These are phyloP conservation scores for Cryptococcus sp. DNA, from an alignment of 1,284 basidiomycete genomes.

Conservation along the genomic window DNA sequence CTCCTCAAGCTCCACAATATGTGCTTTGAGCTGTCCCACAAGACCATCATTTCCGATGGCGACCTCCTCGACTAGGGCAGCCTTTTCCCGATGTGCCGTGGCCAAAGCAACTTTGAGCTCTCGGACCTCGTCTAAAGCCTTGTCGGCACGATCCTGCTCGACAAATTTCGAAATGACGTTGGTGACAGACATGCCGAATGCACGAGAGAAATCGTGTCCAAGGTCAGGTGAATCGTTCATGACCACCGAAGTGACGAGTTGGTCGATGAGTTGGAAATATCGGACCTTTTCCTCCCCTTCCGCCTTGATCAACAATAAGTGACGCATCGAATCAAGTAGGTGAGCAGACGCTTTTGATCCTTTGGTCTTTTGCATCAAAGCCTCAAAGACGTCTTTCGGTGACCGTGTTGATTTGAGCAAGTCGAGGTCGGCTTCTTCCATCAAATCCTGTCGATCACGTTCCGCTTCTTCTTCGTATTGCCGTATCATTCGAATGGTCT, in stretches of 20 bases:
- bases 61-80: constrained; percentile 70
- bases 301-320: constrained; percentile 82
- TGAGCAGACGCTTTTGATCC: constrained; percentile 78
- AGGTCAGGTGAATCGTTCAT: constrained; percentile 72
- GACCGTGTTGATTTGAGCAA: constrained; percentile 72
- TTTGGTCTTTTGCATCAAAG: constrained; percentile 67
- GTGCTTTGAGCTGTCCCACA: constrained; percentile 73
- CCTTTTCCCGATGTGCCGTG: constrained; percentile 41
- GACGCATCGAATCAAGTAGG: constrained; percentile 87
- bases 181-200: constrained; percentile 85
- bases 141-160: constrained; percentile 79
- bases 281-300: constrained; percentile 78
- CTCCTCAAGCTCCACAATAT: constrained; percentile 70
- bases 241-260: constrained; percentile 87
- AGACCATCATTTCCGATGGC: constrained; percentile 75
- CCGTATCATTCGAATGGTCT: constrained; percentile 65
- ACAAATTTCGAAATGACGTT: constrained; percentile 85
- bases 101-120: constrained; percentile 61
- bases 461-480: constrained; percentile 65
- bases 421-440: constrained; percentile 70
- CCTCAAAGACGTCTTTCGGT: constrained; percentile 82
- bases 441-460: constrained; percentile 72
- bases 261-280: constrained; percentile 90
- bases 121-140: constrained; percentile 71
- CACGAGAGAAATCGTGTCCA: constrained; percentile 69